Base-by-base conservation (phyloP, 2,329 filamentous ascomycete genomes). In the Nakataea oryzae region DNA sequence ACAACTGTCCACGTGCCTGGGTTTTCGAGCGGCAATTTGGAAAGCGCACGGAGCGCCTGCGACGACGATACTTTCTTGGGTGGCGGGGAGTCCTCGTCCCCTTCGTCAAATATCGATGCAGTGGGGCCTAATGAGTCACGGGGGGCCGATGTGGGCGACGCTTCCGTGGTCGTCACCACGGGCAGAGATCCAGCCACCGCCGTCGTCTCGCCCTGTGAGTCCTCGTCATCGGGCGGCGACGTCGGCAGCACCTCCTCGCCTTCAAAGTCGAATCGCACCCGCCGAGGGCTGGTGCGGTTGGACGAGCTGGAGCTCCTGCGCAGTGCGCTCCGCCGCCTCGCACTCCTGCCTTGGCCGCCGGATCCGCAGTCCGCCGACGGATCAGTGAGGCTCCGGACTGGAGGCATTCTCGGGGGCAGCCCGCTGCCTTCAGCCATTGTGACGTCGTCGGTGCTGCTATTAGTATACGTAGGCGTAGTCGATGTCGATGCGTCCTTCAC, bases 191-290 rank as follows among this genome's bases (percentile, higher is more conserved):
- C 63, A 65, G 61, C 47, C 62, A 62, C 63, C n/a, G 54, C 24
- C 60, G 29, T 30, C 28, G 55, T 27, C 26, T 28, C 58, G 56
- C 59, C 24, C 34, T 60, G 57, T 62, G 47, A 58, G 59, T 61
- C 62, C 41, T 50, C 21, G 29, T 60, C 41, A 58, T 50, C 57
- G 58, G 84, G 84, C 27, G 83, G 85, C 29, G 79, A 74, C 57
- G 84, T 86, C 26, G 85, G 83, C 63, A 86, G 73, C 47, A 88
- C 82, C 68, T 87, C 83, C 65, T 79, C 75, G 61, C 84, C 84
- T 69, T 79, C 79, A 57, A 87, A 80, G 50, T 85, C 80, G 65
- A 87, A 87, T 58, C 85, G 83, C 62, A 87, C 85, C 63, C 83
- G 78, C 32, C 84, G 79, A n/a, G 82, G 83, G 67, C 83, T 85